phyloP scores from a whole-genome alignment of 495 filamentous ascomycete genomes.

The Podospora bellae-mahoneyi region DNA sequence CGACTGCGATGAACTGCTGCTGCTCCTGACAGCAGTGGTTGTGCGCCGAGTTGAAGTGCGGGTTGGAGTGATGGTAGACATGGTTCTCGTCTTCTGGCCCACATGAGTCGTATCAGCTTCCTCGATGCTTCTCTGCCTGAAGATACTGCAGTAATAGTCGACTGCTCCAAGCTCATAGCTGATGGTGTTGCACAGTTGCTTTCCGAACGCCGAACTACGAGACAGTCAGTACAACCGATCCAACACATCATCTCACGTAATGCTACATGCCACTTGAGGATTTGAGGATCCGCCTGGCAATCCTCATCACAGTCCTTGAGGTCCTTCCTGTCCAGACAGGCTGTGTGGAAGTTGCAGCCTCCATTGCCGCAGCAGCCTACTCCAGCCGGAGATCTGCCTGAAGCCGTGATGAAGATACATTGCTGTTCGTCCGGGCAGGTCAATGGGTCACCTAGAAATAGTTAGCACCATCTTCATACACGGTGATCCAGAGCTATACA shows the following conservation, averaged over 20 bases:
- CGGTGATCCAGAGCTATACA: slow-evolving; percentile 8
- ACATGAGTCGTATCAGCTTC: slow-evolving; percentile 36
- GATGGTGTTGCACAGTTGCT: slow-evolving; percentile 39
- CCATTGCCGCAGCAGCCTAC: slow-evolving; percentile 38
- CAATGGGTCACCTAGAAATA: slow-evolving; percentile 31
- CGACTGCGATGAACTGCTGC: slow-evolving; percentile 6
- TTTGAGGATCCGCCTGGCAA: slow-evolving; percentile 36
- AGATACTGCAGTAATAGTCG: slow-evolving; percentile 41
- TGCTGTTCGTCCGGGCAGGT: slow-evolving; percentile 28
- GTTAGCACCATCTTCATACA: background rate
- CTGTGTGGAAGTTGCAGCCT: slow-evolving; percentile 30
- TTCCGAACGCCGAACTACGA: background rate
- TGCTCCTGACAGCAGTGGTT: slow-evolving; percentile 6
- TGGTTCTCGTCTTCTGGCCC: slow-evolving; percentile 34
- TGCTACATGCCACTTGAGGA: slow-evolving; percentile 39
- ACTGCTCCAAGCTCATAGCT: slow-evolving; percentile 32
- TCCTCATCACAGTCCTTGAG: slow-evolving; percentile 35
- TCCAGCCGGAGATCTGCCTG: slow-evolving; percentile 24
- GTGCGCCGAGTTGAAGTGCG: slow-evolving; percentile 4
- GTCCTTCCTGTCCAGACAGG: slow-evolving; percentile 32
- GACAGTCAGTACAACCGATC: background rate
- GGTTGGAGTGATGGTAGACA: slow-evolving; percentile 26
- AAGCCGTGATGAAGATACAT: slow-evolving; percentile 36
- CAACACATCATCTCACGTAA: no score
- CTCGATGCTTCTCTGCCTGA: slow-evolving; percentile 27